phyloP scores from a whole-genome alignment of 169 alveolate species.

The Fabrea salina region DNA sequence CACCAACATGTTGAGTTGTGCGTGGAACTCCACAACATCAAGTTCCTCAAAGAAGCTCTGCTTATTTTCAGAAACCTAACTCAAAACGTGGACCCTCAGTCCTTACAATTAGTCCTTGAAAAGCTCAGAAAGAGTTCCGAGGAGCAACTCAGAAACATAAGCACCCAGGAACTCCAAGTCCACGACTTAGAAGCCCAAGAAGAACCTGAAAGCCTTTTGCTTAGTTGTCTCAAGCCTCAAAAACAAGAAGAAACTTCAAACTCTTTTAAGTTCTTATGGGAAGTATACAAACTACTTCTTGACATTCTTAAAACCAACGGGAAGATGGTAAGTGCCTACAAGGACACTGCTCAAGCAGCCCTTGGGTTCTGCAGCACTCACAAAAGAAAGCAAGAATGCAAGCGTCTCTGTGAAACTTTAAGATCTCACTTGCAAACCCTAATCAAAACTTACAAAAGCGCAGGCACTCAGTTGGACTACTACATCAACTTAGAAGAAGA shows the following conservation, averaged over 20 bases:
- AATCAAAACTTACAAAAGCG: constrained; percentile 81
- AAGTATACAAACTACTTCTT: constrained; percentile 91
- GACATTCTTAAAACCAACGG: constrained; percentile 94
- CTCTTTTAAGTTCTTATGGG: constrained; percentile 90
- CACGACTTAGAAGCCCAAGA: constrained; percentile 50
- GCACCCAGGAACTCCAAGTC: background rate
- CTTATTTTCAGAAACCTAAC: constrained; percentile 57
- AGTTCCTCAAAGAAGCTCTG: constrained; percentile 55
- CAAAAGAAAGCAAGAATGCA: constrained; percentile 90
- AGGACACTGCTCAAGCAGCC: constrained; percentile 92
- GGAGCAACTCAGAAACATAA: background rate
- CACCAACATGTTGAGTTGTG: constrained; percentile 41
- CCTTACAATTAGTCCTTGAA: constrained; percentile 19
- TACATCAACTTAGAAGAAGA: constrained; percentile 58
- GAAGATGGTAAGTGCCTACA: constrained; percentile 92
- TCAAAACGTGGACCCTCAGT: constrained; percentile 33
- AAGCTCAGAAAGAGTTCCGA: constrained; percentile 20
- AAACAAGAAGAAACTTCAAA: constrained; percentile 49
- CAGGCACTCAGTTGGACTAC: constrained; percentile 16
- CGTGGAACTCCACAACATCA: constrained; percentile 33
- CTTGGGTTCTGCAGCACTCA: constrained; percentile 91
- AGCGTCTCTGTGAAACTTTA: constrained; percentile 91
- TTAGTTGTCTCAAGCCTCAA: constrained; percentile 29
- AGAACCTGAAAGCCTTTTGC: constrained; percentile 51
- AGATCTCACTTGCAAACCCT: constrained; percentile 89